Conservation (phyloP, 352 stramenopile species). For the Globisporangium uncinulatum region DNA sequence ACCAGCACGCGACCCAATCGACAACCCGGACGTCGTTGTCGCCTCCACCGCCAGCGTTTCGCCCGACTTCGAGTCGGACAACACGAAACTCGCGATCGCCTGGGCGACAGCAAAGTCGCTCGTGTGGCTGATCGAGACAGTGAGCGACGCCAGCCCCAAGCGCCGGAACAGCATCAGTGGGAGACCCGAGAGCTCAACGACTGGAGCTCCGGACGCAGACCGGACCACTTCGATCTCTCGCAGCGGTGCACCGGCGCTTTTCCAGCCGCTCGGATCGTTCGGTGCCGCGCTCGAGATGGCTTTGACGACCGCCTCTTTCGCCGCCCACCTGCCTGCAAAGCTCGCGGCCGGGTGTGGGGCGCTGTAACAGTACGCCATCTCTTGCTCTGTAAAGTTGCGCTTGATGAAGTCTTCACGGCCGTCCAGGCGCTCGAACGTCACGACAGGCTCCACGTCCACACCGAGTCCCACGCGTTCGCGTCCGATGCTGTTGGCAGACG, state of each 20-base stretch:
- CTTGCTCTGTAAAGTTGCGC: conserved; percentile 86
- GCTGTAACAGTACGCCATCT: conserved; percentile 82
- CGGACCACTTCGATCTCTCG: conserved; percentile 86
- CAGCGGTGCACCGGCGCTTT: conserved; percentile 60
- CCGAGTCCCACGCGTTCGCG: conserved; percentile 50
- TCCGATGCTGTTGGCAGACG: conserved; percentile 26
- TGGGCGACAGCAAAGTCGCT: conserved; percentile 66
- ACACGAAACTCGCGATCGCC: neutral
- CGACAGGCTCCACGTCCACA: conserved; percentile 80
- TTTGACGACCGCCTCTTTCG: conserved; percentile 89
- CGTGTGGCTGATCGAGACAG: conserved; percentile 87
- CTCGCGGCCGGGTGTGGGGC: conserved; percentile 74
- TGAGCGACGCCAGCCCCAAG: conserved; percentile 59
- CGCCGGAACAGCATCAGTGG: conserved; percentile 73
- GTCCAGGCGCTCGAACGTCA: conserved; percentile 75
- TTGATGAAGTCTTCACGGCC: conserved; percentile 79
- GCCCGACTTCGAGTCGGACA: neutral
- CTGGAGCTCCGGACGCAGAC: conserved; percentile 67
- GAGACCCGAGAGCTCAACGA: conserved; percentile 67
- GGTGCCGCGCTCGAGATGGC: conserved; percentile 77
- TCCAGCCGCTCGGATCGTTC: conserved; percentile 64
- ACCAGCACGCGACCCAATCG: too few species aligned
- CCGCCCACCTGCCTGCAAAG: conserved; percentile 85
- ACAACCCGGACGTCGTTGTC: too few species aligned
- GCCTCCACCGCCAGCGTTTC: too few species aligned